Percentiles rank a stretch among this genome's conserved stretches.
These are phyloP conservation scores for Xerocomellus intermedius DNA, from an alignment of 768 basidiomycete species.

Conservation along the genomic window DNA sequence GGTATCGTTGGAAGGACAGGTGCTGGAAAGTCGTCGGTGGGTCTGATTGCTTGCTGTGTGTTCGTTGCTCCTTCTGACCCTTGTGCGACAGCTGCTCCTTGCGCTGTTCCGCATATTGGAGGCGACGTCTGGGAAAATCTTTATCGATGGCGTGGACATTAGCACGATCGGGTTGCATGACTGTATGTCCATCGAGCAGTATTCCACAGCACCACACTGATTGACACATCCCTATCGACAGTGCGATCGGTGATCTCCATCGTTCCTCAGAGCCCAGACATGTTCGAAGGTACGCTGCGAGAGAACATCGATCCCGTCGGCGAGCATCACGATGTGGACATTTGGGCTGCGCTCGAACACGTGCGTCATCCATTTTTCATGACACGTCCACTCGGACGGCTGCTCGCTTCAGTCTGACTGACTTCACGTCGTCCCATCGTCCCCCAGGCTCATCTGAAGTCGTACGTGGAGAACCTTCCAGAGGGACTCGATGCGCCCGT, in stretches of 20 bases:
- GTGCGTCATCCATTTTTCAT: slow-evolving; percentile 19
- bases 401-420: not conserved
- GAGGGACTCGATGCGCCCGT: slow-evolving; percentile 71
- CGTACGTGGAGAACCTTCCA: slow-evolving; percentile 62
- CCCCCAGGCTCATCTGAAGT: slow-evolving; percentile 60
- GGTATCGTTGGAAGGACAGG: slow-evolving; percentile 87
- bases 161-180: slow-evolving; percentile 74
- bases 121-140: slow-evolving; percentile 61
- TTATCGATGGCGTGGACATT: slow-evolving; percentile 76
- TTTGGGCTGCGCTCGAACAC: slow-evolving; percentile 86
- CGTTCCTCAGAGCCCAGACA: slow-evolving; percentile 78
- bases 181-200: slow-evolving; percentile 6
- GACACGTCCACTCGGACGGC: not conserved
- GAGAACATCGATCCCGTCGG: slow-evolving; percentile 91
- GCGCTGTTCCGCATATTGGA: slow-evolving; percentile 80
- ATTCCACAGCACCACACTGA: not conserved
- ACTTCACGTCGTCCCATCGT: not conserved
- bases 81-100: slow-evolving; percentile 48
- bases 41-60: slow-evolving; percentile 10
- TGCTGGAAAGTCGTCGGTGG: slow-evolving; percentile 74
- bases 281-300: slow-evolving; percentile 72
- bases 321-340: slow-evolving; percentile 68
- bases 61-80: not conserved
- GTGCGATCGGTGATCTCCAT: slow-evolving; percentile 81
- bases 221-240: not conserved